phyloP scores from a whole-genome alignment of 768 basidiomycete genomes.

The Leccinum aurantiacum region DNA sequence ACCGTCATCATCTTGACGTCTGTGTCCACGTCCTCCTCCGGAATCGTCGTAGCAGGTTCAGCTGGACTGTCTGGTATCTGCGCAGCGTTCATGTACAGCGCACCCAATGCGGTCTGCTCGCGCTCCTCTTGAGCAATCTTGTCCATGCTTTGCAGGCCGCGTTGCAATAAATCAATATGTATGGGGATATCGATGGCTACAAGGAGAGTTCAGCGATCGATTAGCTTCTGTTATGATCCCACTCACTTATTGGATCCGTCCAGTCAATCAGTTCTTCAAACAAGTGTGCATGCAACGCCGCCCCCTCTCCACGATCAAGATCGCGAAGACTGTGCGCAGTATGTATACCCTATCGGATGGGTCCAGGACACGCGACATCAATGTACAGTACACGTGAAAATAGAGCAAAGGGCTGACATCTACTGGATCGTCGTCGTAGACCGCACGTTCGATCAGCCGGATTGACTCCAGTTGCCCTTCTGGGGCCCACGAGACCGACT shows the following conservation, averaged over 20 bases:
- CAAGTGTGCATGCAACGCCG: slow-evolving; percentile 75
- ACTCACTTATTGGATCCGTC: slow-evolving; percentile 79
- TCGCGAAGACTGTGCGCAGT: slow-evolving; percentile 73
- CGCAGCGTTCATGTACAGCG: slow-evolving; percentile 65
- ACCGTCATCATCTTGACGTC: slow-evolving; percentile 64
- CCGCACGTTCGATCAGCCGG: slow-evolving; percentile 78
- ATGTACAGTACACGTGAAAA: slow-evolving; percentile 47
- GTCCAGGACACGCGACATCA: slow-evolving; percentile 43
- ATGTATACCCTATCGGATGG: slow-evolving; percentile 66
- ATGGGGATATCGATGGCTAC: slow-evolving; percentile 64
- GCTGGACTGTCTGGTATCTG: slow-evolving; percentile 80
- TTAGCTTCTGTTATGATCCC: slow-evolving; percentile 15
- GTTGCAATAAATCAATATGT: slow-evolving; percentile 51
- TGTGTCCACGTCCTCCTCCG: slow-evolving; percentile 70
- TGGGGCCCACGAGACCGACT: slow-evolving; percentile 76
- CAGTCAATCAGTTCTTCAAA: slow-evolving; percentile 89
- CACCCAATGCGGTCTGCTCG: slow-evolving; percentile 73
- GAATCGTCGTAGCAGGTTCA: slow-evolving; percentile 58
- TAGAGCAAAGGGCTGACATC: slow-evolving; percentile 68
- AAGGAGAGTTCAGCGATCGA: slow-evolving; percentile 21
- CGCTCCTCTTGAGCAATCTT: slow-evolving; percentile 70
- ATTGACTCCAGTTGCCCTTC: slow-evolving; percentile 73
- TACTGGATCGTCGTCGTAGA: slow-evolving; percentile 86
- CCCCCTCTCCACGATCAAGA: slow-evolving; percentile 85
- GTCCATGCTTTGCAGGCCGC: slow-evolving; percentile 71